phyloP scores from a whole-genome alignment of 1,284 basidiomycete species.

The Rhodotorula sp. region DNA sequence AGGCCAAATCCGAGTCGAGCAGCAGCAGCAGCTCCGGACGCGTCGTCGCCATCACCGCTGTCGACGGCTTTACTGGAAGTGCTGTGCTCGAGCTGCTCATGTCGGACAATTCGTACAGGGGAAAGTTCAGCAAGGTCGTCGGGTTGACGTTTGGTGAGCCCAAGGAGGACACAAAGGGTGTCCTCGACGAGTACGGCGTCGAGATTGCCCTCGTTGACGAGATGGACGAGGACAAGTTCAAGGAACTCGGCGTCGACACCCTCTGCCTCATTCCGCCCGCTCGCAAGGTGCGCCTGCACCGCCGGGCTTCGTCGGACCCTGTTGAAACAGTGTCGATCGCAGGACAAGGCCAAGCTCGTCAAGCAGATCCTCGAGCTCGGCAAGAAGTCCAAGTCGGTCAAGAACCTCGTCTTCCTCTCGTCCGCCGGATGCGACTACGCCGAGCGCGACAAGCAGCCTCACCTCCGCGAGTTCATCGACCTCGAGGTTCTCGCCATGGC shows the following conservation, averaged over 20 bases:
- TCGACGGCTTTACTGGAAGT: conserved; percentile 9
- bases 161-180: background rate
- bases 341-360: conserved; percentile 16
- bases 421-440: conserved; percentile 34
- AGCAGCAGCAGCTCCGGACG: background rate
- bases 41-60: conserved; percentile 10
- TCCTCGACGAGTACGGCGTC: conserved; percentile 5
- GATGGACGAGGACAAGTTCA: conserved; percentile 7
- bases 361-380: conserved; percentile 19
- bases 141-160: conserved; percentile 17
- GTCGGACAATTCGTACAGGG: background rate
- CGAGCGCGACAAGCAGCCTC: conserved; percentile 34
- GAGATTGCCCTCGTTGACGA: conserved; percentile 8
- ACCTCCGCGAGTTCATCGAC: conserved; percentile 39
- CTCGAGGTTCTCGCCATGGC: conserved; percentile 33
- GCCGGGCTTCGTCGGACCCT: too few relatives aligned
- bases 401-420: conserved; percentile 35
- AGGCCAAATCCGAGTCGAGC: too few relatives aligned
- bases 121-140: conserved; percentile 10
- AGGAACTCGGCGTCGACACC: conserved; percentile 14
- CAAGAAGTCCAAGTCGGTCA: conserved; percentile 14
- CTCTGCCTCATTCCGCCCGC: conserved; percentile 18
- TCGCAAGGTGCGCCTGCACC: background rate
- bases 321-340: background rate
- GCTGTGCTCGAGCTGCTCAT: conserved; percentile 12